These are phyloP conservation scores for Talaromyces pinophilus DNA, from an alignment of 2,329 filamentous ascomycete genomes.

Conservation along the genomic window DNA sequence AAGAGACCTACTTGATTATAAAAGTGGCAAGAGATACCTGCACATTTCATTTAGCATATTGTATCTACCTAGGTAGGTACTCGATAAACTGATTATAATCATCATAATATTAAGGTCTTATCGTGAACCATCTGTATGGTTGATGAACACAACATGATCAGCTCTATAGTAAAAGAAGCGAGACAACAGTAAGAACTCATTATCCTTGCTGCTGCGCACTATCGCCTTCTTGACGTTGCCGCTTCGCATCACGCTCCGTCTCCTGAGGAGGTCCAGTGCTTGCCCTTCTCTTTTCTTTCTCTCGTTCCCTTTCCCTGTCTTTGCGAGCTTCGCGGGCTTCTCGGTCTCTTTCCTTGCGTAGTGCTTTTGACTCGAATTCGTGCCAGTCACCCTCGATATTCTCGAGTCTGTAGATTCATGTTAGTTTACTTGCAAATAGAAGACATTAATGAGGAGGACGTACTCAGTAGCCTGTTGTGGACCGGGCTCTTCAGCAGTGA, in stretches of 20 bases:
- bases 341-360: conserved; percentile 79
- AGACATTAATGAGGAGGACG: conserved; percentile 39
- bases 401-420: conserved; percentile 59
- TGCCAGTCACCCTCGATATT: conserved; percentile 93
- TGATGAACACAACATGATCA: neutral
- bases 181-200: neutral
- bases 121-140: neutral
- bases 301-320: conserved; percentile 51
- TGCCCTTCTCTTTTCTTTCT: conserved; percentile 55
- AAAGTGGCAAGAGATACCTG: neutral
- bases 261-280: conserved; percentile 35
- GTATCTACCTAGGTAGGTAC: neutral
- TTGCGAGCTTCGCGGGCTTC: conserved; percentile 51
- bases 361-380: conserved; percentile 94
- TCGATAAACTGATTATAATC: neutral
- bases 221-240: conserved; percentile 35
- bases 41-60: neutral
- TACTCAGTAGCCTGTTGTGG: conserved; percentile 79
- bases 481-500: conserved; percentile 75
- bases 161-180: neutral
- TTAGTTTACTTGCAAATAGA: conserved; percentile 11
- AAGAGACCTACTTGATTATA: neutral
- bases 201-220: neutral
- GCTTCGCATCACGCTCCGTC: conserved; percentile 45
- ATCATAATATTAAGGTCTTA: neutral